phyloP scores from a whole-genome alignment of 2,329 filamentous ascomycete species.

The Mariannaea sp. region DNA sequence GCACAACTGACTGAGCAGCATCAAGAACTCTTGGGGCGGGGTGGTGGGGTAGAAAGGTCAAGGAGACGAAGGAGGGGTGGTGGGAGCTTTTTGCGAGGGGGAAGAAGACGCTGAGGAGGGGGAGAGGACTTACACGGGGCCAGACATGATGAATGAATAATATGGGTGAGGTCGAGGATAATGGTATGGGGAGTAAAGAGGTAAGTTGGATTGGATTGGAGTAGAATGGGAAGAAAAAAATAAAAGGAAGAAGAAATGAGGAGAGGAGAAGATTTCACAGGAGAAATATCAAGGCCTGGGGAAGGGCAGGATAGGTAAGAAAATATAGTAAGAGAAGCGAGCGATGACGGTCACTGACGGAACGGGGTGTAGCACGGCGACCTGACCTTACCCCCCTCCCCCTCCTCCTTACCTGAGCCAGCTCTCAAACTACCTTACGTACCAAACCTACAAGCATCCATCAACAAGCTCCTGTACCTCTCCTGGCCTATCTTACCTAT shows the following conservation, averaged over 20 bases:
- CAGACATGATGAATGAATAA: constrained; percentile 63
- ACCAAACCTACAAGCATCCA: no score
- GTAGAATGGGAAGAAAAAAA: constrained; percentile 23
- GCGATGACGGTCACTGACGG: neutral
- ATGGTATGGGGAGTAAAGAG: constrained; percentile 17
- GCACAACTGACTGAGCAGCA: constrained; percentile 28
- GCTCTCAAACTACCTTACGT: no score
- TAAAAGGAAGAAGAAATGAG: constrained; percentile 23
- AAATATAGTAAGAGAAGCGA: constrained; percentile 15
- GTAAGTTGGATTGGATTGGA: constrained; percentile 29
- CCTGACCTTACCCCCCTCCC: constrained; percentile 5
- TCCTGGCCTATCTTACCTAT: no score
- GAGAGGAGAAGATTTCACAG: constrained; percentile 29
- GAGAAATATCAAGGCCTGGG: constrained; percentile 32
- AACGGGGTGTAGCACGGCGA: constrained; percentile 13
- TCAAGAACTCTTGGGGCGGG: constrained; percentile 40
- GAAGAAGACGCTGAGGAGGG: constrained; percentile 39
- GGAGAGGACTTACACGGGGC: constrained; percentile 65
- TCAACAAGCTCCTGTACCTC: no score
- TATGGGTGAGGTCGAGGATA: constrained; percentile 20
- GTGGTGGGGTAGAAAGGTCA: constrained; percentile 46
- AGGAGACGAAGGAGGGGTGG: constrained; percentile 34
- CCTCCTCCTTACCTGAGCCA: no score
- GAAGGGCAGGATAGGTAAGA: neutral
- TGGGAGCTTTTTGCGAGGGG: constrained; percentile 22